phyloP scores from a whole-genome alignment of 768 basidiomycete genomes.

The Cytidiella melzeri region DNA sequence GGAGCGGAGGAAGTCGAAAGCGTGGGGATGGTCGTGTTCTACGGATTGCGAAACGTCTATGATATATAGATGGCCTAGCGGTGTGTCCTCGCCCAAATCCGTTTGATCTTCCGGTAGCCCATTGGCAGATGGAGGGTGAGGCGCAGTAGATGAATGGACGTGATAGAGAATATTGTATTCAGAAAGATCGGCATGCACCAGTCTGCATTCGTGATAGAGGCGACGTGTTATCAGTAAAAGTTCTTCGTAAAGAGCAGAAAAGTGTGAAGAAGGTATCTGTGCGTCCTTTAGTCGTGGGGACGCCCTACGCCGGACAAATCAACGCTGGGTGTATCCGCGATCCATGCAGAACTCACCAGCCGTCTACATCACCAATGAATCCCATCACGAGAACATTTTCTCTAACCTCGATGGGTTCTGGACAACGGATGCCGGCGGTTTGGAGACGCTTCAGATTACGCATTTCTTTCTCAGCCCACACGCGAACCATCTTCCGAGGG shows the following conservation, averaged over 20 bases:
- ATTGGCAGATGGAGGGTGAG: background rate
- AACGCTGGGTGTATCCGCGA: slow-evolving; percentile 3
- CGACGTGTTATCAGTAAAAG: slow-evolving; percentile 72
- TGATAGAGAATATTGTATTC: slow-evolving; percentile 98
- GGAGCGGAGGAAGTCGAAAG: slow-evolving; percentile 91
- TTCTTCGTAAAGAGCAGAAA: slow-evolving; percentile 65
- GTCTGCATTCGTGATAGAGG: slow-evolving; percentile 86
- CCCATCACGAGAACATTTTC: slow-evolving; percentile 97
- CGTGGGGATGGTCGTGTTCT: slow-evolving; percentile 94
- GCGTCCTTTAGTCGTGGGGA: slow-evolving; percentile 95
- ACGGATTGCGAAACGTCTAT: slow-evolving; percentile 99
- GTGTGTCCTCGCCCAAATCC: background rate
- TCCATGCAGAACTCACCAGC: slow-evolving; percentile 52
- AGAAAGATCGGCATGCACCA: slow-evolving; percentile 96
- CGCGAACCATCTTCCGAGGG: slow-evolving; percentile 95
- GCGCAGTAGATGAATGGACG: slow-evolving; percentile 29
- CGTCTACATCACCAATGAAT: slow-evolving; percentile 77
- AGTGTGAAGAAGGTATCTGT: slow-evolving; percentile 41
- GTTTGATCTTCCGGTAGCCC: slow-evolving; percentile 2
- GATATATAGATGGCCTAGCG: slow-evolving; percentile 65
- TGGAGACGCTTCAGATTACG: slow-evolving; percentile 84
- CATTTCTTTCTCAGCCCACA: slow-evolving; percentile 99
- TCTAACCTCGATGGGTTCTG: slow-evolving; percentile 86
- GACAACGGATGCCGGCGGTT: slow-evolving; percentile 79
- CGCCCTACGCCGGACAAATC: slow-evolving; percentile 47